Conservation (phyloP, 805 yeast species). For the Yarrowia hollandica region DNA sequence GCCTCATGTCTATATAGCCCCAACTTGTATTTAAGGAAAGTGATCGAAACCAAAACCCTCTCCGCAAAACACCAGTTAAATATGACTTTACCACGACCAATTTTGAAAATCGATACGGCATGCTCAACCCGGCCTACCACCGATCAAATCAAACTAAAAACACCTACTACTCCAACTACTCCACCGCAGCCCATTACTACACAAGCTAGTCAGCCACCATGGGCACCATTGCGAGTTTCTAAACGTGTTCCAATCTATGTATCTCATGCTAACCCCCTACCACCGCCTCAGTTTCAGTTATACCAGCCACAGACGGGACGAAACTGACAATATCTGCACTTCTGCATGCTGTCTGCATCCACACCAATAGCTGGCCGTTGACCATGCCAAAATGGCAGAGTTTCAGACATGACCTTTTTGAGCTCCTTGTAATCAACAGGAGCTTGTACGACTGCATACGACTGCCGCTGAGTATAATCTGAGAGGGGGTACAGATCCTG, state of each 20-base stretch:
- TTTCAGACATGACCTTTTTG: constrained; percentile 1
- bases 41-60: too few relatives aligned
- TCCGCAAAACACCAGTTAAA: too few relatives aligned
- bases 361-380: constrained; percentile 5
- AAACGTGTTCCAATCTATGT: neutral
- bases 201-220: neutral
- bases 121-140: neutral
- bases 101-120: neutral
- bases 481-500: constrained; percentile 1
- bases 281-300: constrained; percentile 4
- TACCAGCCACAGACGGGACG: constrained; percentile 19
- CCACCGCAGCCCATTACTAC: neutral
- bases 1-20: too few relatives aligned
- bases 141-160: neutral
- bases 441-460: neutral
- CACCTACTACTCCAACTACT: neutral
- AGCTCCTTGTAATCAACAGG: constrained; percentile 8
- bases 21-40: too few relatives aligned
- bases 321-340: constrained; percentile 14
- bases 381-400: constrained; percentile 15
- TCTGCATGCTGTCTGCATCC: neutral
- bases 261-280: neutral
- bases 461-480: neutral
- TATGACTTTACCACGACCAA: neutral
- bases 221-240: constrained; percentile 4